Evolutionary conservation across 768 basidiomycete species (phyloP).

Genomic region (Chalciporus sphaerocephalus): DNA sequence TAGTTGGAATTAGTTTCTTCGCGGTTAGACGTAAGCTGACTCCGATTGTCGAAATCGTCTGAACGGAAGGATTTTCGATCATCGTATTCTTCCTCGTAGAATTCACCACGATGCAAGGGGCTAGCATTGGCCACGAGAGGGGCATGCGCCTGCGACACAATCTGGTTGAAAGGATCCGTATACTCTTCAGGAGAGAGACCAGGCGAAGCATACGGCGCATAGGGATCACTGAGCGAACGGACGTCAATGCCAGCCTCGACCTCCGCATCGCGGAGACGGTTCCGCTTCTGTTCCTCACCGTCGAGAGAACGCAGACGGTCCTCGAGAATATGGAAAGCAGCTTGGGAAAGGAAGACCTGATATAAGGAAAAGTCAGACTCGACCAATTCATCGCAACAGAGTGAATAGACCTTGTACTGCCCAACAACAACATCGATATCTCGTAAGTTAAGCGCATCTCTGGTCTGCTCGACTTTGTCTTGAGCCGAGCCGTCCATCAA

Average conservation of each 20-base stretch:
- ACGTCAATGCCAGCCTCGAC: conserved; percentile 63
- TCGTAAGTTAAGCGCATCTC: conserved; percentile 49
- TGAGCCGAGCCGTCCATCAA: conserved; percentile 56
- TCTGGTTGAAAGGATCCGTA: conserved; percentile 47
- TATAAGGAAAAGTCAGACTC: conserved; percentile 5
- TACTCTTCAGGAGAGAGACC: conserved; percentile 43
- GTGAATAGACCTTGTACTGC: conserved; percentile 68
- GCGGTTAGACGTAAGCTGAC: conserved; percentile 69
- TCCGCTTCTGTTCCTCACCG: conserved; percentile 81
- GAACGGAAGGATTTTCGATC: conserved; percentile 68
- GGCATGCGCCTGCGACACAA: conserved; percentile 60
- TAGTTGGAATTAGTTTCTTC: conserved; percentile 78
- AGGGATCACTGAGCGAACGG: conserved; percentile 58
- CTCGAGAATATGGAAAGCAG: conserved; percentile 83
- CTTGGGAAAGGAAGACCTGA: conserved; percentile 85
- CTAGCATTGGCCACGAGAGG: conserved; percentile 83
- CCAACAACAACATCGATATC: conserved; percentile 81
- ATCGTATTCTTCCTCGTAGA: conserved; percentile 77
- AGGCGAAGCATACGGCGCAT: conserved; percentile 69
- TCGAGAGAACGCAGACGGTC: conserved; percentile 81
- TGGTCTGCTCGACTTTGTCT: conserved; percentile 58
- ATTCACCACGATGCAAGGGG: conserved; percentile 71
- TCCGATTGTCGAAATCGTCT: conserved; percentile 79
- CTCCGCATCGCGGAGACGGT: conserved; percentile 71
- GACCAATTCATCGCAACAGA: neutral